Conservation (phyloP, 139 green algal species). For the Bryopsis sp. region DNA sequence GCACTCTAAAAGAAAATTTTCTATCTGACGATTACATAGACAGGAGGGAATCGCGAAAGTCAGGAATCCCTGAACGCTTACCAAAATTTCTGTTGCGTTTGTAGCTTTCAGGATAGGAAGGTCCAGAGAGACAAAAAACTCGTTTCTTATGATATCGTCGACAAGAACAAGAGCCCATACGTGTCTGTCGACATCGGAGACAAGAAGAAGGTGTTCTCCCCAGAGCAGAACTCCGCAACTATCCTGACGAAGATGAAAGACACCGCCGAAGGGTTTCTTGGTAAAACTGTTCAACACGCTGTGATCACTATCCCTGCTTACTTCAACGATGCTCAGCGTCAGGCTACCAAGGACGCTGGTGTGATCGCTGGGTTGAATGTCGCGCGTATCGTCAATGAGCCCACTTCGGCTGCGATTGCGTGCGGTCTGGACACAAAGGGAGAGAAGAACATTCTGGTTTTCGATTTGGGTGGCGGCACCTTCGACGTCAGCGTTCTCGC, state of each 20-base stretch:
- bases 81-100: too few species aligned
- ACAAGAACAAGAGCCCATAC: conserved; percentile 87
- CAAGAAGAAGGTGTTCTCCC: conserved; percentile 21
- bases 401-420: conserved; percentile 93
- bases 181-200: conserved; percentile 60
- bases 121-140: conserved; percentile 96
- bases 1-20: too few species aligned
- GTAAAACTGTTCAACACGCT: conserved; percentile 43
- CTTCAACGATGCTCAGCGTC: conserved; percentile 98
- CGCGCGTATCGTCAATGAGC: conserved; percentile 99
- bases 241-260: conserved; percentile 67
- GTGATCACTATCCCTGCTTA: conserved; percentile 72
- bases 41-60: too few species aligned
- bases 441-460: conserved; percentile 98
- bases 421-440: conserved; percentile 97
- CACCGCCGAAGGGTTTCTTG: conserved; percentile 62
- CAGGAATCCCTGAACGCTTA: too few species aligned
- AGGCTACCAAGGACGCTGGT: conserved; percentile 90
- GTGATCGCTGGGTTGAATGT: conserved; percentile 86
- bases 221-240: conserved; percentile 44
- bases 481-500: conserved; percentile 99
- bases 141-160: conserved; percentile 91
- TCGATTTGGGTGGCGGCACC: conserved; percentile 96
- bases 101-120: conserved; percentile 83
- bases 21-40: too few species aligned